Evolutionary conservation across 345 rosid genomes (phyloP).

Genomic region (Eucalyptus viminalis): DNA sequence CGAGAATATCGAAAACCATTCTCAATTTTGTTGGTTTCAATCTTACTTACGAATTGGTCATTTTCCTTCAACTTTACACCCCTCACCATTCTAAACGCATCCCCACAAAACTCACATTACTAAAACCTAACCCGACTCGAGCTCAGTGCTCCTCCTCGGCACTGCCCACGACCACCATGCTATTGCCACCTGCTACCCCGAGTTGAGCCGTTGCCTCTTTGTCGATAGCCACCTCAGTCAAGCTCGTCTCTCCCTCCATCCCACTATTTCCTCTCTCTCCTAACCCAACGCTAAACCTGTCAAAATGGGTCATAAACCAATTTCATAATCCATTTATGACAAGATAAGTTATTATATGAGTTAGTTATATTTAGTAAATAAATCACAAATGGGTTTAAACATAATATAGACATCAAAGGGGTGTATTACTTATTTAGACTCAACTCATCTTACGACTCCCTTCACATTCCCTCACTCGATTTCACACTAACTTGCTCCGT

Average conservation of each 20-base stretch:
- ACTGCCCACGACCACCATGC: neutral
- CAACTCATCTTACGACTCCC: no score
- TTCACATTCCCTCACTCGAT: no score
- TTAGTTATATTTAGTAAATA: no score
- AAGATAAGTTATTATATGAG: no score
- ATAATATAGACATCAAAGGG: no score
- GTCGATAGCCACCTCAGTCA: neutral
- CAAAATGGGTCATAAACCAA: no score
- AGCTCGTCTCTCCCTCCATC: neutral
- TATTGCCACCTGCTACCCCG: neutral
- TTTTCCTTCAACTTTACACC: neutral
- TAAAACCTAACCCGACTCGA: neutral
- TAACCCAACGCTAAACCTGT: no score
- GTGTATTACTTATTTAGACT: no score
- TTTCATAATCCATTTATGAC: no score
- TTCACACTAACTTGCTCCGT: no score
- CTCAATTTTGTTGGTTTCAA: neutral
- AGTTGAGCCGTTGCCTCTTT: neutral
- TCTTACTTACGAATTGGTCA: neutral
- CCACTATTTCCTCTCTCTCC: neutral
- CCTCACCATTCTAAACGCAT: neutral
- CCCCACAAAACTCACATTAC: neutral
- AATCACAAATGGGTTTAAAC: no score
- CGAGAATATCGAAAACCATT: neutral
- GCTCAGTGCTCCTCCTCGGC: neutral